These are phyloP conservation scores for Stachybotrys chlorohalonatus DNA, from an alignment of 2,329 filamentous ascomycete genomes.

Conservation along the genomic window DNA sequence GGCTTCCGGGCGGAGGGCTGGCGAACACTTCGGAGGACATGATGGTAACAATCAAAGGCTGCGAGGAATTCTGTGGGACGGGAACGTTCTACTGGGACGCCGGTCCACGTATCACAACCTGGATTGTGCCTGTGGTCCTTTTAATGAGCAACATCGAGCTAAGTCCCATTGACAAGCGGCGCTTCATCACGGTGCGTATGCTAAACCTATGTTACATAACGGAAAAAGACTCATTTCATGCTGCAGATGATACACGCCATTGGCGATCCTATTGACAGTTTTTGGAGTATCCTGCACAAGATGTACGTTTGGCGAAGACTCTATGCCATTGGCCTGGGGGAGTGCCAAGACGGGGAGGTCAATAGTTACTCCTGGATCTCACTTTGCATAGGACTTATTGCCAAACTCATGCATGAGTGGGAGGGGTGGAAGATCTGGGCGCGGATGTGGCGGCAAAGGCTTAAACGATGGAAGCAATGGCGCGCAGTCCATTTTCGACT, in stretches of 20 bases:
- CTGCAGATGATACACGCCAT: neutral
- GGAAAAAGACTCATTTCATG: neutral
- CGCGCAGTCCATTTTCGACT: neutral
- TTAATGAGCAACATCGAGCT: neutral
- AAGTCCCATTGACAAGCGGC: conserved; percentile 1
- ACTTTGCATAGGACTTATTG: neutral
- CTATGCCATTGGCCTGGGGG: neutral
- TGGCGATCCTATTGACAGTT: neutral
- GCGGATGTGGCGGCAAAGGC: neutral
- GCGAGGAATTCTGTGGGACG: neutral
- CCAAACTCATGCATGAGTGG: neutral
- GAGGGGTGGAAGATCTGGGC: neutral
- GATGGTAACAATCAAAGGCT: neutral
- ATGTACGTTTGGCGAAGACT: conserved; percentile 1
- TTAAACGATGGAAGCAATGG: neutral
- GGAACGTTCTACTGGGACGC: conserved; percentile 1
- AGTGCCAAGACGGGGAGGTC: neutral
- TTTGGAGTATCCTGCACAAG: conserved; percentile 1
- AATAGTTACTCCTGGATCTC: neutral
- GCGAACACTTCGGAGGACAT: neutral
- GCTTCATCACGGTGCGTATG: neutral
- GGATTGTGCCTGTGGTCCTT: neutral
- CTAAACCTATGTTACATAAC: neutral
- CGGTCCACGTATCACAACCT: neutral
- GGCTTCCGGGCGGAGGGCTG: neutral